phyloP scores from a whole-genome alignment of 768 basidiomycete genomes.

The Suillus variegatus region DNA sequence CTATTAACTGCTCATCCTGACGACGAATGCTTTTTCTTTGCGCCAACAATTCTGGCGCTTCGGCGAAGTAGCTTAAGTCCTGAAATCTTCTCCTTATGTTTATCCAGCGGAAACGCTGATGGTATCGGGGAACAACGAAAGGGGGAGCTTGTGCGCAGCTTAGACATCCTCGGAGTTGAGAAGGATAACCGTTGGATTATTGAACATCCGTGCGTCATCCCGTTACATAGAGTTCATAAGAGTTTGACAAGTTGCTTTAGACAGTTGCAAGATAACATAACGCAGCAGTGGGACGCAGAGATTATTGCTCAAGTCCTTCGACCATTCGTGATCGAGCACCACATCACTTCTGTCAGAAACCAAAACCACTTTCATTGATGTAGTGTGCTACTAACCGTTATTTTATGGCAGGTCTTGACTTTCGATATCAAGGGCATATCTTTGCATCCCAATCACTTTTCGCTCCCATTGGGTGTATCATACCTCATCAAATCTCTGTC shows the following conservation, averaged over 20 bases:
- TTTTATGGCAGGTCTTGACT: conserved; percentile 67
- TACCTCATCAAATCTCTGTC: conserved; percentile 39
- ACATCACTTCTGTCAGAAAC: conserved; percentile 61
- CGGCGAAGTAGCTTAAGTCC: conserved; percentile 17
- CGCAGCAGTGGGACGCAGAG: conserved; percentile 59
- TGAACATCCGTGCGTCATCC: conserved; percentile 66
- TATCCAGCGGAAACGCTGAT: conserved; percentile 80
- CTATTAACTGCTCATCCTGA: conserved; percentile 93
- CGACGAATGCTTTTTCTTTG: conserved; percentile 94
- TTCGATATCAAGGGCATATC: conserved; percentile 81
- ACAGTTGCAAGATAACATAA: conserved; percentile 75
- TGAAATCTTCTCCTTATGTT: conserved; percentile 62
- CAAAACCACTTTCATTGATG: conserved; percentile 18
- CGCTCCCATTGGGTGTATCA: conserved; percentile 59
- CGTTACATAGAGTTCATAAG: conserved; percentile 5
- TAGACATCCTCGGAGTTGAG: conserved; percentile 68
- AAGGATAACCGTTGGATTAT: conserved; percentile 56
- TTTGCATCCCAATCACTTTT: conserved; percentile 84
- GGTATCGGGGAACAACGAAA: conserved; percentile 65
- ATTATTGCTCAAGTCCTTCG: conserved; percentile 59
- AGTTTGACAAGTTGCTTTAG: conserved; percentile 34
- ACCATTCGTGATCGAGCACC: conserved; percentile 56
- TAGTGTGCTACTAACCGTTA: conserved; percentile 7
- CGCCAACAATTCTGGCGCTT: conserved; percentile 74
- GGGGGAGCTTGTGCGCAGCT: conserved; percentile 61